A percentile compares a stretch with the other conserved stretches of the same genome.
phyloP scores from a whole-genome alignment of 768 basidiomycete genomes.

The Rubroboletus pulcherrimus region DNA sequence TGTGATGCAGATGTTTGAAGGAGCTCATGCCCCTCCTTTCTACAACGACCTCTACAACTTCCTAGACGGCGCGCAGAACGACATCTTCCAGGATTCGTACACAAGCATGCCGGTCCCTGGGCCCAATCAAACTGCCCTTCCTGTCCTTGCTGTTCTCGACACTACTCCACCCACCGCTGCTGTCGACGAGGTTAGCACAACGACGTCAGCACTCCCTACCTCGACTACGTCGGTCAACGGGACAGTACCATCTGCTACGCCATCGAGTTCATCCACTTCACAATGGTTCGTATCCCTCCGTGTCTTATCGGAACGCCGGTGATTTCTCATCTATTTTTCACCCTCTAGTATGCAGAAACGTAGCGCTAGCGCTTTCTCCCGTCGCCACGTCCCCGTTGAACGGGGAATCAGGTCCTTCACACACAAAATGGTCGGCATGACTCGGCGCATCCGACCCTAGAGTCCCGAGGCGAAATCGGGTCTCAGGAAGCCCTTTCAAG shows the following conservation, averaged over 20 bases:
- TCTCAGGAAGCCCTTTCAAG: slow-evolving; percentile 15
- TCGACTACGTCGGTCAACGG: background rate
- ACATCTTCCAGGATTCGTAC: slow-evolving; percentile 67
- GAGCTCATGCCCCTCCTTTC: slow-evolving; percentile 53
- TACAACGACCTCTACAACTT: slow-evolving; percentile 74
- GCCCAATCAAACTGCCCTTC: slow-evolving; percentile 31
- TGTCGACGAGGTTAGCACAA: background rate
- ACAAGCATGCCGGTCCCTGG: slow-evolving; percentile 41
- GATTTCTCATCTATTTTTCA: background rate
- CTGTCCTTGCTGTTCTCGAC: slow-evolving; percentile 7
- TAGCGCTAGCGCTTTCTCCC: background rate
- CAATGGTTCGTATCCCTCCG: slow-evolving; percentile 12
- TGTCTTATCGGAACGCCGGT: background rate
- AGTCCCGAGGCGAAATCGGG: slow-evolving; percentile 1
- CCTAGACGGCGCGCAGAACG: slow-evolving; percentile 64
- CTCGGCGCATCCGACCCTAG: slow-evolving; percentile 12
- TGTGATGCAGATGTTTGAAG: slow-evolving; percentile 57
- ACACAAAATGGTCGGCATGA: slow-evolving; percentile 4
- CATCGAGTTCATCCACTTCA: slow-evolving; percentile 1
- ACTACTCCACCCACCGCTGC: background rate
- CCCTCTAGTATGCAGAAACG: slow-evolving; percentile 3
- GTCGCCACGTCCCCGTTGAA: slow-evolving; percentile 2
- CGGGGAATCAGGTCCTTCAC: slow-evolving; percentile 2
- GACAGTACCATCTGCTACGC: background rate
- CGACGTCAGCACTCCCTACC: background rate